Conservation (phyloP, 2,329 filamentous ascomycete species). For the Aplosporella prunicola region DNA sequence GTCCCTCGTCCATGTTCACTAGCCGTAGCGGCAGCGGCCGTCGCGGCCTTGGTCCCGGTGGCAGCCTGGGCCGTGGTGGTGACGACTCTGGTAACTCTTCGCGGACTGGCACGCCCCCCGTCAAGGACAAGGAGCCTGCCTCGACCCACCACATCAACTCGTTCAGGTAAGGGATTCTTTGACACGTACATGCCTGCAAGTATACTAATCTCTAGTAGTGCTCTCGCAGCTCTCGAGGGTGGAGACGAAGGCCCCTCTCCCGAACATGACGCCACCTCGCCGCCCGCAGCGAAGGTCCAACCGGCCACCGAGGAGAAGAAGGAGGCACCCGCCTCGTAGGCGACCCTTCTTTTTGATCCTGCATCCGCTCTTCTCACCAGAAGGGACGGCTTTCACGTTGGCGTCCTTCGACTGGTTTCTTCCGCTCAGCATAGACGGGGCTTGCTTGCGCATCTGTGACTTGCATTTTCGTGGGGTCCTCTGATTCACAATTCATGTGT, state of each 20-base stretch:
- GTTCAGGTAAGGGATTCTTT: constrained; percentile 76
- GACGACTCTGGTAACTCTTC: constrained; percentile 85
- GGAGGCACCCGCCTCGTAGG: constrained; percentile 20
- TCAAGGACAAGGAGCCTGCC: constrained; percentile 47
- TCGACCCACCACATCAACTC: constrained; percentile 68
- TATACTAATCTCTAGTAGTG: constrained; percentile 31
- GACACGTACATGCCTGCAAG: not conserved
- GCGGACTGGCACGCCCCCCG: constrained; percentile 77
- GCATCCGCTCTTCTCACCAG: constrained; percentile 7
- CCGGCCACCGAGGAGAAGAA: constrained; percentile 13
- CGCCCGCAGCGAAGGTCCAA: constrained; percentile 16
- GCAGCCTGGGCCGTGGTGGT: constrained; percentile 56
- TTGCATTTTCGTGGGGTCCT: constrained; percentile 15
- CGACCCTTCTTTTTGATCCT: constrained; percentile 17
- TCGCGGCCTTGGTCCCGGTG: constrained; percentile 61
- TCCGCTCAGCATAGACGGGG: constrained; percentile 18
- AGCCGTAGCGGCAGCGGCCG: constrained; percentile 88
- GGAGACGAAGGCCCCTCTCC: constrained; percentile 51
- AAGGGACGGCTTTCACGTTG: constrained; percentile 4
- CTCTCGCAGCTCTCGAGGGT: constrained; percentile 42
- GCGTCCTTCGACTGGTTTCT: constrained; percentile 4
- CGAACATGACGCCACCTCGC: constrained; percentile 12
- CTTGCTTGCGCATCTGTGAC: constrained; percentile 15
- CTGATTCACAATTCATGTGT: constrained; percentile 9
- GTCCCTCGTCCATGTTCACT: constrained; percentile 77